phyloP scores from a whole-genome alignment of 306 rosid genomes.

The Rubus parviflorus region DNA sequence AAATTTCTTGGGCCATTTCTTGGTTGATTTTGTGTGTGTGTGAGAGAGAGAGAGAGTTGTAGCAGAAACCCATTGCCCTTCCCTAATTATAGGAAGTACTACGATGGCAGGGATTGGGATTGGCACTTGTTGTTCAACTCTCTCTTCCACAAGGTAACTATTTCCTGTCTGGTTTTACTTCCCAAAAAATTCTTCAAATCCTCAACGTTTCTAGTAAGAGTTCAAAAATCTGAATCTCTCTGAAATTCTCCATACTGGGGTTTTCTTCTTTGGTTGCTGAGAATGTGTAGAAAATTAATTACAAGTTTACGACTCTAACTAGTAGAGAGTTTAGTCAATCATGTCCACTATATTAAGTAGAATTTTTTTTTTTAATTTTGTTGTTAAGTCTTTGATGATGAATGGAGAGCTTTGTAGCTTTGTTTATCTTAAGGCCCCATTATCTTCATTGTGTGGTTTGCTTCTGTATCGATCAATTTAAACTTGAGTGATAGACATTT shows the following conservation, averaged over 20 bases:
- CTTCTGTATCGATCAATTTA: background rate
- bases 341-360: background rate
- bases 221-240: background rate
- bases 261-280: background rate
- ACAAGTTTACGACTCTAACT: background rate
- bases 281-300: background rate
- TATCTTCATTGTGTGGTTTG: background rate
- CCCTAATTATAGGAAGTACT: background rate
- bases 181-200: background rate
- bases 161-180: background rate
- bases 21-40: constrained; percentile 26
- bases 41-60: constrained; percentile 6
- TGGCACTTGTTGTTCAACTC: constrained; percentile 41
- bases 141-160: constrained; percentile 57
- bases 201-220: background rate
- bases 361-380: no score
- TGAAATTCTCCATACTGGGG: background rate
- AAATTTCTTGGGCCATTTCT: constrained; percentile 58
- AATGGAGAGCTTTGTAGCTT: background rate
- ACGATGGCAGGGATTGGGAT: constrained; percentile 70
- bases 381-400: background rate
- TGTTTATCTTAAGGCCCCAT: background rate
- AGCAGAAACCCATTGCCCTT: background rate
- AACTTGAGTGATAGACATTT: background rate
- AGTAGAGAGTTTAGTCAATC: background rate